Percentiles rank a stretch among this genome's conserved stretches.
These are phyloP conservation scores for Saccharomyces hybrid DNA, from an alignment of 1,139 yeast species.

Conservation along the genomic window DNA sequence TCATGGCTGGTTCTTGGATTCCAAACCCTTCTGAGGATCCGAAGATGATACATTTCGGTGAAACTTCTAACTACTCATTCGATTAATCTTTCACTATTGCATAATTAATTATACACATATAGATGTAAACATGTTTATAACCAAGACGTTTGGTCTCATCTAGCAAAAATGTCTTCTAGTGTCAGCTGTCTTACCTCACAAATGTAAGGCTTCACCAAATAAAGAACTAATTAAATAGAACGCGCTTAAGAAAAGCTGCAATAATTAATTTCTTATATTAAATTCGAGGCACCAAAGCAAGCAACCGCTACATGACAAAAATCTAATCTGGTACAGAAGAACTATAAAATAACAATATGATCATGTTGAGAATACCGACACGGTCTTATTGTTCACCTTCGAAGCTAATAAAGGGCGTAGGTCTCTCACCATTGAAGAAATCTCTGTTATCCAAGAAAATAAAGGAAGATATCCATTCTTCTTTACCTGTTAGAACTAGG, in stretches of 20 bases:
- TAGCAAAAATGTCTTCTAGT: background rate
- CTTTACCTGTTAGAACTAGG: slow-evolving; percentile 69
- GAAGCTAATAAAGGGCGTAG: background rate
- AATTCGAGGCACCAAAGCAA: background rate
- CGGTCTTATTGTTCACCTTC: background rate
- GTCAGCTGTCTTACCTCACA: background rate
- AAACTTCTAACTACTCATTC: slow-evolving; percentile 29
- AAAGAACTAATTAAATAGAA: background rate
- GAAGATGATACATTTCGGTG: slow-evolving; percentile 32
- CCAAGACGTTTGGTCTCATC: background rate
- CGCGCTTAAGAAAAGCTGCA: background rate
- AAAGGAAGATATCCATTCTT: slow-evolving; percentile 37
- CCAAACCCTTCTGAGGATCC: slow-evolving; percentile 32
- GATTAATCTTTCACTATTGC: slow-evolving; percentile 5
- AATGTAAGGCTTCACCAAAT: background rate
- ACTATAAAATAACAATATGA: background rate
- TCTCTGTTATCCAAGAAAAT: slow-evolving; percentile 21
- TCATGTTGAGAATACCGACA: background rate
- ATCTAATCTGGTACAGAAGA: background rate
- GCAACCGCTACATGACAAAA: background rate
- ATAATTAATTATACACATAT: background rate
- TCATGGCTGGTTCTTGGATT: slow-evolving; percentile 56
- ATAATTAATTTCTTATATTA: background rate
- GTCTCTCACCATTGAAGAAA: slow-evolving; percentile 7
- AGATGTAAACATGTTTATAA: background rate